Evolutionary conservation across 2,329 filamentous ascomycete species (phyloP).

Genomic region (Pseudogymnoascus sp.): DNA sequence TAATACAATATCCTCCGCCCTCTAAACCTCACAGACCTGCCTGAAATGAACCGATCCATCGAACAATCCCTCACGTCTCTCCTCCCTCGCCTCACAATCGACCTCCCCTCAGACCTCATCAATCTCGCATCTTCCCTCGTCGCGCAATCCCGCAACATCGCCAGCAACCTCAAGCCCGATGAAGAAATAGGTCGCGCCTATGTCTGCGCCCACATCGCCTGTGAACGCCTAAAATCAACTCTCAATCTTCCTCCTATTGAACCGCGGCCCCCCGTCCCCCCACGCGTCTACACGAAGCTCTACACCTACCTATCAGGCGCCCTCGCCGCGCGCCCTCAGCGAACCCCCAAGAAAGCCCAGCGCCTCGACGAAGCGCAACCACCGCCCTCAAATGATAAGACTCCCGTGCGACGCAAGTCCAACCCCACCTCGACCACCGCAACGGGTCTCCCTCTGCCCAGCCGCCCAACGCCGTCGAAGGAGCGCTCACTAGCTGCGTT

Average conservation of each 20-base stretch:
- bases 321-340: slow-evolving; percentile 40
- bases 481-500: slow-evolving; percentile 36
- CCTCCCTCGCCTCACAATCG: slow-evolving; percentile 63
- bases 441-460: slow-evolving; percentile 16
- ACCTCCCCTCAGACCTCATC: slow-evolving; percentile 61
- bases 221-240: slow-evolving; percentile 69
- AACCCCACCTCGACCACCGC: slow-evolving; percentile 9
- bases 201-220: slow-evolving; percentile 83
- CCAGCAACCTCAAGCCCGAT: slow-evolving; percentile 70
- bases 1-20: background rate
- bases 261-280: slow-evolving; percentile 68
- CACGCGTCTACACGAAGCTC: slow-evolving; percentile 75
- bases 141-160: slow-evolving; percentile 71
- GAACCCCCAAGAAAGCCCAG: slow-evolving; percentile 24
- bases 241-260: slow-evolving; percentile 73
- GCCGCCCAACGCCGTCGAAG: slow-evolving; percentile 39
- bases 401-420: slow-evolving; percentile 22
- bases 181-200: slow-evolving; percentile 83
- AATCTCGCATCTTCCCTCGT: slow-evolving; percentile 67
- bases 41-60: slow-evolving; percentile 63
- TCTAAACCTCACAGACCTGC: background rate
- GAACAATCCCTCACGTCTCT: slow-evolving; percentile 67
- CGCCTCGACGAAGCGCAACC: slow-evolving; percentile 10
- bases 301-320: slow-evolving; percentile 73
- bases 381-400: background rate